Base-by-base conservation (phyloP, 2,329 filamentous ascomycete genomes). In the Colletotrichum tamarilloi region DNA sequence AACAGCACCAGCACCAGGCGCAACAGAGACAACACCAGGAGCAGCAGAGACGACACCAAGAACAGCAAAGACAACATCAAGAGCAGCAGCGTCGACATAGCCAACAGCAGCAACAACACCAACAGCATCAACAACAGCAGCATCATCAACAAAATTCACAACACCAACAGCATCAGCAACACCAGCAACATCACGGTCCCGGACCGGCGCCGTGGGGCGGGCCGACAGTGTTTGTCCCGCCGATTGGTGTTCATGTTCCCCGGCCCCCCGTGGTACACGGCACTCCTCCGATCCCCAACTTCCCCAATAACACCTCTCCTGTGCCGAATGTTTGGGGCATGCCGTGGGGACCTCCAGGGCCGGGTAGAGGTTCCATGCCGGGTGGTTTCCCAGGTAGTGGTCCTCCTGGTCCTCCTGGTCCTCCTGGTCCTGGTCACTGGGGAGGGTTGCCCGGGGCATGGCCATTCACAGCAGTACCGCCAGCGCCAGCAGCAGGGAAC, bases 401-500 rank as follows among this genome's bases (percentile, higher is more conserved):
- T 38, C 35, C 35, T 38, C 35, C 35, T 38, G 38, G 38, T 42
- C 14, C 38, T 38, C 35, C 35, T 38, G 38, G 38, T 42, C 14
- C 38, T 42, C 14, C 38, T 42, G 16, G 38, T 42, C 68, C 12
- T 72, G 68, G 72, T 24, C 30, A 4, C 49, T 57, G 16, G 71
- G 62, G 8, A 22, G 66, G 70, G 1, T 73, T 26, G 5, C 71
- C 62, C 1, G 70, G 71, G 2, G 52, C 70, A 5, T 75, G 70
- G 65, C 49, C 69, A 12, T 3, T 42, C 14, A 16, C 38, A 42
- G 16, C 38, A 42, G 38, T 42, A 14, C 38, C 38, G 5, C 16
- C 24, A 56, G 42, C n/a, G 35, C 26, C 22, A 5, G 19, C 30
- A 57, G 12, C 35, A n/a, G 28, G 32, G 16, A 19, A 53, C 52